Evolutionary conservation across 306 rosid species (phyloP).

Genomic region (Vigna unguiculata): DNA sequence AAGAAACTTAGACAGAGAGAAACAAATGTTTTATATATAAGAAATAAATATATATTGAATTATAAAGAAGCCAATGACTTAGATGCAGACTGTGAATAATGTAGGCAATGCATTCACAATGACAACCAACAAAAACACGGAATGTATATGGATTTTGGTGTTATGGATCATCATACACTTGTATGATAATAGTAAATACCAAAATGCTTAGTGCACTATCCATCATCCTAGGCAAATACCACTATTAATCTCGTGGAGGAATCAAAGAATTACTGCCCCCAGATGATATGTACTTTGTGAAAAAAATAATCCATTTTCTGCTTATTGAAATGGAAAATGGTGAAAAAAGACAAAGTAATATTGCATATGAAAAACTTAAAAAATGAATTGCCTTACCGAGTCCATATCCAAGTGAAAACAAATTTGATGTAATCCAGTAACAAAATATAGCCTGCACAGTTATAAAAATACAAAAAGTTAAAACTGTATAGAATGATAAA

Average conservation of each 20-base stretch:
- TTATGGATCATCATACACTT: neutral
- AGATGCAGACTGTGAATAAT: neutral
- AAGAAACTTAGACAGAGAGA: neutral
- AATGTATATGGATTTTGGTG: neutral
- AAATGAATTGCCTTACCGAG: constrained; percentile 61
- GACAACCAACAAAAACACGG: neutral
- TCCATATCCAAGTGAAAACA: constrained; percentile 79
- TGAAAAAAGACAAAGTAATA: neutral
- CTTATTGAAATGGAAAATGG: neutral
- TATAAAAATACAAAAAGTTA: constrained; percentile 29
- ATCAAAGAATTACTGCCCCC: neutral
- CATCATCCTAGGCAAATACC: constrained; percentile 5
- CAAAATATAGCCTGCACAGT: constrained; percentile 88
- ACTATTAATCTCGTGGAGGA: neutral
- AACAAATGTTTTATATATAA: neutral
- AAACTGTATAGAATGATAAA: constrained; percentile 32
- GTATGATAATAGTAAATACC: neutral
- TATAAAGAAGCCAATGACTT: neutral
- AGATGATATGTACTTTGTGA: neutral
- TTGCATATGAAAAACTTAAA: constrained; percentile 35
- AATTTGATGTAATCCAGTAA: constrained; percentile 89
- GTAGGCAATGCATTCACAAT: neutral
- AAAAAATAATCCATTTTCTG: neutral
- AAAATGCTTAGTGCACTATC: neutral
- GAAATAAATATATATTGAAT: no score